Evolutionary conservation across 2,329 filamentous ascomycete species (phyloP), one percentile per base, ranked within the genome.

Genomic region (Fusarium sp.): DNA sequence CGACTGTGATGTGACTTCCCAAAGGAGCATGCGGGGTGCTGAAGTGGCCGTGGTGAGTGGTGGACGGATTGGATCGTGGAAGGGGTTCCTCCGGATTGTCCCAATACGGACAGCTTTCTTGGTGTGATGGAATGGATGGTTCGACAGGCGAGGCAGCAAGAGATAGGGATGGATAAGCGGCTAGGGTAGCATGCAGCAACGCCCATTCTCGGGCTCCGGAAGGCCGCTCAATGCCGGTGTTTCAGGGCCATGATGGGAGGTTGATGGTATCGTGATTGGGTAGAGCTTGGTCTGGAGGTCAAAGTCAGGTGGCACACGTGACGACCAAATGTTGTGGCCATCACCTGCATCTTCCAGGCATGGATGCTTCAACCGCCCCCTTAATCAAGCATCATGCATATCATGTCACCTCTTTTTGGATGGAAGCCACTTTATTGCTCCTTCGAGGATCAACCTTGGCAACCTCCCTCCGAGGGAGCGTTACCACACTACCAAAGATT

Each of bases 21-120:
- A 61, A 57, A 66, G 45, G 62, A 67, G 67, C 40, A 72, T 76
- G 75, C 75, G 71, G 71, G 73, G 75, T 70, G 69, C 56, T 64
- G 20, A 40, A 57, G 31, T 52, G 40, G 50, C 59, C 62, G 54
- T 60, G 18, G 35, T 50, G 40, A 64, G 37, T 38, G 61, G 61
- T 67, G 50, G 59, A 62, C 73, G 63, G 74, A 74, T 74, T 73
- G 42, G 65, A 74, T 66, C 60, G 67, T 77, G 76, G 76, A 77
- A 67, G 72, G 64, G 59, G 47, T 66, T 63, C 68, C 65, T 77
- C 76, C 76, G 76, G 69, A 45, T n/a, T 74, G 60, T 70, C 76
- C 76, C 61, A 77, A 78, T 72, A 54, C 66, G 76, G 75, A 47
- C 20, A 61, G 66, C 50, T 37, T 31, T 47, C 56, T 66, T 47